Evolutionary conservation across 345 rosid species (phyloP).

Genomic region (Psidium friedrichsthalianum): DNA sequence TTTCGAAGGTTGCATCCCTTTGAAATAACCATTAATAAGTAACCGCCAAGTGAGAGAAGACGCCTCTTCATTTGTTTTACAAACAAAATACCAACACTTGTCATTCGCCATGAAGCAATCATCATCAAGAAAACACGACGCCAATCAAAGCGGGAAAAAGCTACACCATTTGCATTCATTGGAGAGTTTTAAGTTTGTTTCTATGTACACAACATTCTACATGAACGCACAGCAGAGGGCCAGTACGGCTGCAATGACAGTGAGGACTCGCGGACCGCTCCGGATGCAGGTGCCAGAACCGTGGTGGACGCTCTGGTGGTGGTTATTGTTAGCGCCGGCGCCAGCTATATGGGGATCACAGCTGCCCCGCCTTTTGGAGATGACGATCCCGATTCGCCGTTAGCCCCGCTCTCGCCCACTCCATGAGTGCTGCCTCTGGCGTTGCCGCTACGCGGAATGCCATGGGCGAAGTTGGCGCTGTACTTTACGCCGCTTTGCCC

Average conservation of each 20-base stretch:
- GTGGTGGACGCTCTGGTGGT: not conserved
- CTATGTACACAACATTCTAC: not conserved
- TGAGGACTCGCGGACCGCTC: not conserved
- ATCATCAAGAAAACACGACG: not conserved
- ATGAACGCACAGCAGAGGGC: not conserved
- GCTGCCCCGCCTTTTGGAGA: not conserved
- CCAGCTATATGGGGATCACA: conserved; percentile 7
- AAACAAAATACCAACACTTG: no score
- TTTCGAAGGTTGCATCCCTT: no score
- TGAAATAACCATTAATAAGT: no score
- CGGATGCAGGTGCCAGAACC: not conserved
- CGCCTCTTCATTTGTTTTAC: no score
- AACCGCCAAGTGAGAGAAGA: no score
- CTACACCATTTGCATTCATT: not conserved
- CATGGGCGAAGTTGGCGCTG: not conserved
- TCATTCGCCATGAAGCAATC: not conserved
- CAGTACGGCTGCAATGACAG: not conserved
- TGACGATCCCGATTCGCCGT: not conserved
- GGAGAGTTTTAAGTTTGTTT: not conserved
- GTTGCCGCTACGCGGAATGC: not conserved
- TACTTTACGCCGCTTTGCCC: not conserved
- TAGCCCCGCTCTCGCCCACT: not conserved
- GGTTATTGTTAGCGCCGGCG: conserved; percentile 15
- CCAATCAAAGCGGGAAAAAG: not conserved
- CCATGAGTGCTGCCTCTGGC: not conserved